Conservation (phyloP, 2,329 filamentous ascomycete genomes). For the Neonectria punicea region DNA sequence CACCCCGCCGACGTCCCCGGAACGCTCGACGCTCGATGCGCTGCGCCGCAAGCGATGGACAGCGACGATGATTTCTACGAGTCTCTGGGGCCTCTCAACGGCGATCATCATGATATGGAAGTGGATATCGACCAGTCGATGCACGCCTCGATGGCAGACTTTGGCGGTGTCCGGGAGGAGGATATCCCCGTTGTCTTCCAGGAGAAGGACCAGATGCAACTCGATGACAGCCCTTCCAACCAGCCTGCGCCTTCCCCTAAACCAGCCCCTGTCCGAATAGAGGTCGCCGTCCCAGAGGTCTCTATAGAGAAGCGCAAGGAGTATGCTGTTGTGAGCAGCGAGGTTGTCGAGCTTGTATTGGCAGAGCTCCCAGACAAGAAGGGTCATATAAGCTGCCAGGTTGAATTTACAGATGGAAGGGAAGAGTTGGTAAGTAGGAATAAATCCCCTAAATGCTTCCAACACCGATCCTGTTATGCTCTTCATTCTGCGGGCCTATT, state of each 20-base stretch:
- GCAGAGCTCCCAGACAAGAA: slow-evolving; percentile 42
- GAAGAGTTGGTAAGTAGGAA: slow-evolving; percentile 55
- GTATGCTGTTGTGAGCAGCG: slow-evolving; percentile 48
- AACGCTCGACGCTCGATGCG: slow-evolving; percentile 1
- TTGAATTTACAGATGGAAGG: slow-evolving; percentile 60
- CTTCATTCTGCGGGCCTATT: neutral
- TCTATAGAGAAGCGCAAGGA: slow-evolving; percentile 39
- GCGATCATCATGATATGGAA: slow-evolving; percentile 1
- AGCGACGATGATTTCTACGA: slow-evolving; percentile 21
- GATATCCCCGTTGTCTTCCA: neutral
- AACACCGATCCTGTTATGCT: neutral
- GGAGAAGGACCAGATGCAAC: neutral
- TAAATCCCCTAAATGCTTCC: neutral
- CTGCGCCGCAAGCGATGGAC: slow-evolving; percentile 29
- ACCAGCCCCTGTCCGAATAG: slow-evolving; percentile 31
- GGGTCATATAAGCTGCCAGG: slow-evolving; percentile 45
- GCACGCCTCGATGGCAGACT: slow-evolving; percentile 17
- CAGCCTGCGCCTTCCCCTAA: neutral
- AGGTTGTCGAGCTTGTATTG: slow-evolving; percentile 51
- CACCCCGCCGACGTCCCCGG: slow-evolving; percentile 12
- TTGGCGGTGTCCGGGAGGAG: neutral
- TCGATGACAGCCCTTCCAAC: neutral
- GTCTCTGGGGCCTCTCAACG: slow-evolving; percentile 12
- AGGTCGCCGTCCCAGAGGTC: slow-evolving; percentile 47
- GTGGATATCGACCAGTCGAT: slow-evolving; percentile 23